A percentile compares a stretch with the other conserved stretches of the same genome.
phyloP scores from a whole-genome alignment of 2,329 filamentous ascomycete species.

The Boeremia lycopersici region DNA sequence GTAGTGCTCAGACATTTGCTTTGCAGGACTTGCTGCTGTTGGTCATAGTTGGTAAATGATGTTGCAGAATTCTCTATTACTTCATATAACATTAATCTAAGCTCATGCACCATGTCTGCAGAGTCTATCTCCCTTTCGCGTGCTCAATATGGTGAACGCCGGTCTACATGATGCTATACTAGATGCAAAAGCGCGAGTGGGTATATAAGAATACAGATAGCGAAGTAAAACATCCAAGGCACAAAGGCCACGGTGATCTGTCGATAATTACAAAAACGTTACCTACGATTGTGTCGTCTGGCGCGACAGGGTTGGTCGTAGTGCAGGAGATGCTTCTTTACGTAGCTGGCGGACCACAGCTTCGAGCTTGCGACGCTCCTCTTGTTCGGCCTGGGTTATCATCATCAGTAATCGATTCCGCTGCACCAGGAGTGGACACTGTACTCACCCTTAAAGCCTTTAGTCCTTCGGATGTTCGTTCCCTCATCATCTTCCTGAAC shows the following conservation, averaged over 20 bases:
- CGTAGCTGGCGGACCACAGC: conserved; percentile 62
- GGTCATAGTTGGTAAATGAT: not conserved
- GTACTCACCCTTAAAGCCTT: conserved; percentile 68
- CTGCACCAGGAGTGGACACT: not conserved
- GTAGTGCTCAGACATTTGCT: not conserved
- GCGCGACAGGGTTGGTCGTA: conserved; percentile 10
- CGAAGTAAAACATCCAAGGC: not conserved
- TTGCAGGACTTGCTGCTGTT: not conserved
- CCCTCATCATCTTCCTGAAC: conserved; percentile 82
- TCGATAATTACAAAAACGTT: not conserved
- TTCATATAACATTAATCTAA: conserved; percentile 14
- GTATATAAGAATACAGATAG: conserved; percentile 18
- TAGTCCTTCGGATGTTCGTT: conserved; percentile 69
- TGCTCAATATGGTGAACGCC: not conserved
- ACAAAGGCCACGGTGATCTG: not conserved
- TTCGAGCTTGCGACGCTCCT: conserved; percentile 71
- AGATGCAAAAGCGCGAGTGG: conserved; percentile 12
- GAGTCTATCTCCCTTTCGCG: conserved; percentile 1
- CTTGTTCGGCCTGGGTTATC: conserved; percentile 67
- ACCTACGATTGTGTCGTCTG: conserved; percentile 10
- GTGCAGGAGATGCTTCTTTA: conserved; percentile 46
- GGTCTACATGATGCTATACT: conserved; percentile 4
- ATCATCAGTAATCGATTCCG: not conserved
- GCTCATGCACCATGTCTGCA: conserved; percentile 7
- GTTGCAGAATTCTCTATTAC: not conserved